phyloP scores from a whole-genome alignment of 352 stramenopile genomes.

The Phytophthora ramorum region DNA sequence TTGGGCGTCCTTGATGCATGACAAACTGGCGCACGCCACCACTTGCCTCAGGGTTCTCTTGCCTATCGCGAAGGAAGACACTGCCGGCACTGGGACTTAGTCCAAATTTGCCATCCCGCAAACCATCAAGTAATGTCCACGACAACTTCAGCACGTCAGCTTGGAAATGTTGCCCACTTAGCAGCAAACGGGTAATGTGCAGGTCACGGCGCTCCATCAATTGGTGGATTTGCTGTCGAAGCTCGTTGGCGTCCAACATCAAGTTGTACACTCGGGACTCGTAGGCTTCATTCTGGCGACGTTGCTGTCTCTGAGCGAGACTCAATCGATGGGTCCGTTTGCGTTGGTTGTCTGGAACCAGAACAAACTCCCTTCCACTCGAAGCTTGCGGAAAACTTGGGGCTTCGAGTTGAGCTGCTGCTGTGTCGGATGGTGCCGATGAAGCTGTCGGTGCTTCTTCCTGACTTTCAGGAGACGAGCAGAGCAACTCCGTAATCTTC shows the following conservation, averaged over 20 bases:
- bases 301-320: constrained; percentile 13
- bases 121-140: constrained; percentile 23
- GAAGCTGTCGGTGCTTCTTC: neutral
- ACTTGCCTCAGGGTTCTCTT: constrained; percentile 13
- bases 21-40: constrained; percentile 33
- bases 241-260: constrained; percentile 39
- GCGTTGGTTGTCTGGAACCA: constrained; percentile 22
- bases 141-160: constrained; percentile 25
- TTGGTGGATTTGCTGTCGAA: constrained; percentile 33
- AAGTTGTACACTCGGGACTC: constrained; percentile 37
- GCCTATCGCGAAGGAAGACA: constrained; percentile 22
- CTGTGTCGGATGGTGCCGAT: neutral
- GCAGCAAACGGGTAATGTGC: constrained; percentile 9
- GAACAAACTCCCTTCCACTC: neutral
- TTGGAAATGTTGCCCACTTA: constrained; percentile 27
- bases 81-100: constrained; percentile 16
- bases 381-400: neutral
- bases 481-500: neutral
- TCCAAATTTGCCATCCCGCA: constrained; percentile 7
- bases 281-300: constrained; percentile 14
- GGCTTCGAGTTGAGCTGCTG: neutral
- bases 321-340: constrained; percentile 27
- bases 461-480: neutral
- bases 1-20: constrained; percentile 35
- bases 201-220: constrained; percentile 25